Base-by-base conservation (phyloP, 345 rosid species). In the Ailanthus altissimus region DNA sequence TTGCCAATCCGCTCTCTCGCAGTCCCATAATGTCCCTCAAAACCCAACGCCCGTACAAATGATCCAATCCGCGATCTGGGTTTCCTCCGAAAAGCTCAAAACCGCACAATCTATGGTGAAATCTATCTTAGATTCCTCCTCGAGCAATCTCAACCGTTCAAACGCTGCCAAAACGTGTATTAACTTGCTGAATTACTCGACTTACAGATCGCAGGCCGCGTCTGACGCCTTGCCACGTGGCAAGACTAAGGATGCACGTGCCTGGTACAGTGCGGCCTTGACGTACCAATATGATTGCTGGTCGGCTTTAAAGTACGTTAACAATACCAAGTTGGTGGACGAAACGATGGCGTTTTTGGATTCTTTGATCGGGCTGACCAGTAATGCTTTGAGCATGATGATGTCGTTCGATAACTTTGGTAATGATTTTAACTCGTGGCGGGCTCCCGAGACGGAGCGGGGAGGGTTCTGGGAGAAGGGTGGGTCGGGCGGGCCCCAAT, bases 311-410 rank as follows among this genome's bases (percentile, higher is more conserved):
- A 92, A 87, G 79, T 91, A 93, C 80, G 92, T 87, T 5, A 93
- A 93, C 79, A 91, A 83, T 70, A 89, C 97, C 6, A 75, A 76
- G 32, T 45, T 66, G 64, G 92, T 79, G 8, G 74, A 70, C 25
- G 67, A 80, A 67, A 87, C 97, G 80, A 91, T 90, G 97, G 57
- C 93, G 85, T 92, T 89, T 72, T 28, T 93, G 26, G 74, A 89
- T 78, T 64, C 82, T 2, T 72, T 96, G 28, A 79, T 83, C 77
- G 70, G 67, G 72, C 8, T 83, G 80, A 90, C 82, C 58, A 93
- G 97, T 57, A 93, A 96, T 82, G 94, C 97, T 0, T 70, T 93
- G 50, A 82, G 93, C 79, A 92, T 96, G 98, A 80, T 91, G 76
- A 67, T 70, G 2, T 79, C 97, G 2, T 92, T 84, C 79, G 97